Percentiles rank a stretch among this genome's conserved stretches.
phyloP scores from a whole-genome alignment of 352 stramenopile genomes.

The Globisporangium abappressorium region DNA sequence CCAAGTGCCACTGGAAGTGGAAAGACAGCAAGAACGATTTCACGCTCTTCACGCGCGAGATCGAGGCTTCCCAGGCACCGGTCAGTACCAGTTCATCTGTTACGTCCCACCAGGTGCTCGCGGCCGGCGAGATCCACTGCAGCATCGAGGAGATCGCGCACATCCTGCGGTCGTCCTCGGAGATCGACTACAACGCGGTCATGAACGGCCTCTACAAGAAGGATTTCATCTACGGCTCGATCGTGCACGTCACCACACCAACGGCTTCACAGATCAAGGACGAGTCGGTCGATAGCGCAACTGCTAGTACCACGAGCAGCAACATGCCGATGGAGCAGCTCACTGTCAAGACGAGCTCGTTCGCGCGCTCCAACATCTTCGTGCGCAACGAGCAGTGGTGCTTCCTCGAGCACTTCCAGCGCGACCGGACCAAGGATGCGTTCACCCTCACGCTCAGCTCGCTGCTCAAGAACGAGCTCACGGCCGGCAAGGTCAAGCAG shows the following conservation, averaged over 20 bases:
- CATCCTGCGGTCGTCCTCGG: conserved; percentile 23
- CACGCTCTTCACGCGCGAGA: conserved; percentile 12
- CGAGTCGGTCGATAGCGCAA: not conserved
- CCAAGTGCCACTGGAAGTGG: conserved; percentile 18
- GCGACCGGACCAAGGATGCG: conserved; percentile 6
- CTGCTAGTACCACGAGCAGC: conserved; percentile 11
- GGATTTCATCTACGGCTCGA: conserved; percentile 48
- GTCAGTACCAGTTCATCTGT: not conserved
- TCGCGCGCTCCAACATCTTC: conserved; percentile 36
- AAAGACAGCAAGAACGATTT: conserved; percentile 31
- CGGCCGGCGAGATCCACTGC: conserved; percentile 16
- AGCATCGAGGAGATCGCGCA: conserved; percentile 17
- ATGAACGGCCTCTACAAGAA: conserved; percentile 40
- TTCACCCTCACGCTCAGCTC: conserved; percentile 37
- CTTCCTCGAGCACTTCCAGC: conserved; percentile 31
- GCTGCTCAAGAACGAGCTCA: conserved; percentile 26
- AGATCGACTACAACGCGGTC: conserved; percentile 34
- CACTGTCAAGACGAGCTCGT: conserved; percentile 34
- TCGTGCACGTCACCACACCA: conserved; percentile 36
- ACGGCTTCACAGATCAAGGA: not conserved
- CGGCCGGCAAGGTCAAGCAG: conserved; percentile 38
- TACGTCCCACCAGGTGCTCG: conserved; percentile 15
- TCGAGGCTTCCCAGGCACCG: not conserved
- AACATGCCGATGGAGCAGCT: conserved; percentile 24
- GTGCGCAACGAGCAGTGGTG: conserved; percentile 41